These are phyloP conservation scores for Lichina pygmaea DNA, from an alignment of 495 filamentous ascomycete species.

Conservation along the genomic window DNA sequence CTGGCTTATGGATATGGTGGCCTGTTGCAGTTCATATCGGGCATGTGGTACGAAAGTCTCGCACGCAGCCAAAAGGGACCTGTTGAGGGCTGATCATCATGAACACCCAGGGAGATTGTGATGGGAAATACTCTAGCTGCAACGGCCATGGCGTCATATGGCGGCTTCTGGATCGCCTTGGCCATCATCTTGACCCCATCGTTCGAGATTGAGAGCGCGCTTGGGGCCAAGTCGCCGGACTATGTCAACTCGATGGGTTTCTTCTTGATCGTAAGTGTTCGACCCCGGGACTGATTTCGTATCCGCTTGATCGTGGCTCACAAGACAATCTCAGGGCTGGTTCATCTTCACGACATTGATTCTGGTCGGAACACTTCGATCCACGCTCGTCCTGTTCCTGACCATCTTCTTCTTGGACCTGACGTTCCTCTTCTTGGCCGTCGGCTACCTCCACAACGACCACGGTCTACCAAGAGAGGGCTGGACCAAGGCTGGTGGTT, in stretches of 20 bases:
- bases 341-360: conserved; percentile 93
- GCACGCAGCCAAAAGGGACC: background rate
- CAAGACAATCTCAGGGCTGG: conserved; percentile 30
- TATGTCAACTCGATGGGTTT: conserved; percentile 53
- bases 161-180: conserved; percentile 90
- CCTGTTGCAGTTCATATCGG: conserved; percentile 70
- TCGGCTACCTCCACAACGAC: conserved; percentile 31
- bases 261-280: conserved; percentile 43
- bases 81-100: background rate
- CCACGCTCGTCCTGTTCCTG: conserved; percentile 84
- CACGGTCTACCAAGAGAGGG: conserved; percentile 16
- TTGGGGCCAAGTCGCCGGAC: conserved; percentile 15
- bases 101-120: conserved; percentile 65
- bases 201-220: conserved; percentile 25
- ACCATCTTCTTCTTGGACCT: conserved; percentile 91
- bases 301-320: background rate
- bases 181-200: conserved; percentile 67
- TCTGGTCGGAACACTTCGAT: conserved; percentile 69
- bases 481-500: conserved; percentile 54
- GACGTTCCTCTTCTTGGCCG: conserved; percentile 67
- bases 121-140: conserved; percentile 30
- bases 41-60: conserved; percentile 66
- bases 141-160: conserved; percentile 69
- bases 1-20: conserved; percentile 25
- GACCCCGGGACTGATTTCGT: too few relatives aligned